phyloP scores from a whole-genome alignment of 2,329 filamentous ascomycete genomes.

The Cladosporium sp. region DNA sequence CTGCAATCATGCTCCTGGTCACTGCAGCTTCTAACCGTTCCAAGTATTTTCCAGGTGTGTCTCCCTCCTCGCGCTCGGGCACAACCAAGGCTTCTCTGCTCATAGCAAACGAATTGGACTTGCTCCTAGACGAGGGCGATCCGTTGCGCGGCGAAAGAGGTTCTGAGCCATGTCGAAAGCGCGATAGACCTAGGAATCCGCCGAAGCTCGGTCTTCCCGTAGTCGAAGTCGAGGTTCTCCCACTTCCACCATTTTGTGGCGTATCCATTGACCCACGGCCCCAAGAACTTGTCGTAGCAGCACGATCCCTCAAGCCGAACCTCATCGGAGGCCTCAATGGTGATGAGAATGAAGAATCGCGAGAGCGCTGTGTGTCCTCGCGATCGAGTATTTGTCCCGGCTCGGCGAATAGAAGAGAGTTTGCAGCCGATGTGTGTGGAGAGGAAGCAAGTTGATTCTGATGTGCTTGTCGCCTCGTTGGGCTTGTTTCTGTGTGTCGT shows the following conservation, averaged over 20 bases:
- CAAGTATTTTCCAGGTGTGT: constrained; percentile 88
- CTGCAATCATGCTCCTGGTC: constrained; percentile 79
- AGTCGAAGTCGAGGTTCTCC: constrained; percentile 78
- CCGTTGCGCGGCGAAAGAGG: constrained; percentile 66
- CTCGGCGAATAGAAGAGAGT: constrained; percentile 49
- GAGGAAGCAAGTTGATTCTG: constrained; percentile 41
- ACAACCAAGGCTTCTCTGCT: constrained; percentile 69
- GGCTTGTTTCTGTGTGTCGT: constrained; percentile 34
- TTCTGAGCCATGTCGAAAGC: constrained; percentile 81
- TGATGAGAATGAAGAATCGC: constrained; percentile 64
- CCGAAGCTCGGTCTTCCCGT: constrained; percentile 89
- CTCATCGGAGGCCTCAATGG: constrained; percentile 61
- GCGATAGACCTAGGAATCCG: constrained; percentile 74
- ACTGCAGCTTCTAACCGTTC: constrained; percentile 78
- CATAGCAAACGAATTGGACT: constrained; percentile 80
- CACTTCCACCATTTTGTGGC: constrained; percentile 59
- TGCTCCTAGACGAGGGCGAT: constrained; percentile 74
- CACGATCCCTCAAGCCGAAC: constrained; percentile 69
- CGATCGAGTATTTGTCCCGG: constrained; percentile 55
- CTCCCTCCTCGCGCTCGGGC: constrained; percentile 80
- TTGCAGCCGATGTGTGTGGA: constrained; percentile 55
- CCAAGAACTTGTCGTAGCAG: constrained; percentile 86
- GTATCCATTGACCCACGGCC: constrained; percentile 70
- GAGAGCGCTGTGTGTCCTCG: constrained; percentile 64
- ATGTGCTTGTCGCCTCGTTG: constrained; percentile 27